Evolutionary conservation across 768 basidiomycete genomes (phyloP).

Genomic region (Lactifluus echinatus): DNA sequence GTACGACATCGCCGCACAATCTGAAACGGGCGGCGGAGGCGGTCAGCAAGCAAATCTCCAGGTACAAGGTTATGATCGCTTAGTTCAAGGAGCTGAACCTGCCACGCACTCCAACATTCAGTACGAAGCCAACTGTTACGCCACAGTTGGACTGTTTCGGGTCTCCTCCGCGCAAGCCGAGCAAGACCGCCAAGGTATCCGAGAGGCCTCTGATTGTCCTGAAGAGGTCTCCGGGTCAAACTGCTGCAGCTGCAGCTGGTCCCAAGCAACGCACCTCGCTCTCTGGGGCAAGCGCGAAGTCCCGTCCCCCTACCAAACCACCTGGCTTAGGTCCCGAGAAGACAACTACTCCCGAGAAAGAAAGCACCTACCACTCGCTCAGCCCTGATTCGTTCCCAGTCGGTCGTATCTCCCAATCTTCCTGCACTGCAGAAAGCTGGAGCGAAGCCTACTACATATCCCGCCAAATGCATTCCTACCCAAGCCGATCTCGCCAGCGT

Average conservation of each 20-base stretch:
- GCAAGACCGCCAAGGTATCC: too few species aligned
- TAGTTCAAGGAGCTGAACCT: slow-evolving; percentile 6
- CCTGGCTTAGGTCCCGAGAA: too few species aligned
- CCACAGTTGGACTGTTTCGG: background rate
- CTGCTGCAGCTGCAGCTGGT: background rate
- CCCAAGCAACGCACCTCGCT: background rate
- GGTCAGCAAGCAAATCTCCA: too few species aligned
- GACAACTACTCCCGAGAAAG: too few species aligned
- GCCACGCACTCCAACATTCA: slow-evolving; percentile 3
- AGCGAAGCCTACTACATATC: background rate
- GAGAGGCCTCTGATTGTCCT: too few species aligned
- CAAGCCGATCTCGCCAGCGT: too few species aligned
- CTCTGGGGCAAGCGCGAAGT: background rate
- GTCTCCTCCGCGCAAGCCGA: background rate
- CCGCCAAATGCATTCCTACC: background rate
- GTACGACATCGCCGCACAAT: background rate
- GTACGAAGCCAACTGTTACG: too few species aligned
- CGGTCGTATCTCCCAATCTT: background rate
- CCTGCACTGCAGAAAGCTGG: too few species aligned
- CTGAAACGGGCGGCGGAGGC: too few species aligned
- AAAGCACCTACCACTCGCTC: background rate
- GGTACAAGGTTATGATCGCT: too few species aligned
- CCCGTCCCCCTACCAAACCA: background rate
- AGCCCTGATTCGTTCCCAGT: background rate
- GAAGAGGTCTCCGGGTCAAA: background rate